Base-by-base conservation (phyloP, 2,329 filamentous ascomycete genomes). In the Cercospora nicotianae region DNA sequence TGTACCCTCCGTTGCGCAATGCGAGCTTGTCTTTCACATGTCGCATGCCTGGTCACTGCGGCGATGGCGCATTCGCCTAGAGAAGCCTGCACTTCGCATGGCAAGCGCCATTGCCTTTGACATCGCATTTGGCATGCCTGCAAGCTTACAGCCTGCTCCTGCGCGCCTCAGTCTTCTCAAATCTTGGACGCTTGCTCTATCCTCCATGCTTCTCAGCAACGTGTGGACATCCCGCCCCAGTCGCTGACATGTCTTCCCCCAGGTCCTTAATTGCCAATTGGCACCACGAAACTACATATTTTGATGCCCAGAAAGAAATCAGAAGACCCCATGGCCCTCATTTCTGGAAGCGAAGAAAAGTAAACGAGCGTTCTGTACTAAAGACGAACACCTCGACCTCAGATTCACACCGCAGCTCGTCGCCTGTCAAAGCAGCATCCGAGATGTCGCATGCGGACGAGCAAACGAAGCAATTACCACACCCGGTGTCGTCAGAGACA, bases 241-340 rank as follows among this genome's bases (percentile, higher is more conserved):
- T 57, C 28, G 48, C 75, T 75, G 66, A 75, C 72, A 75, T 75
- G 75, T 31, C 70, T 67, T 69, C 68, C 13, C 60, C 65, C 58
- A 76, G 75, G 73, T 76, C 74, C 16, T 75, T 77, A 71, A 69
- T 70, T 60, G 70, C 74, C 68, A 70, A 53, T 67, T 72, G 70
- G 70, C 73, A 73, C 18, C 51, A 66, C 67, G 67, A 72, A 69
- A 68, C 48, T 48, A 65, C 71, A 55, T 67, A 57, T 55, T 64
- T 67, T 66, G 60, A 66, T 57, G 66, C 66, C 23, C 61, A 63
- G 33, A 48, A 57, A 51, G 48, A 69, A 36, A 64, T 61, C 60
- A 66, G 63, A 65, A 65, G 63, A 67, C 57, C 69, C 53, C 67
- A 74, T 75, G 72, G 70, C 66, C 66, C 63, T 68, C 67, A 70